phyloP scores from a whole-genome alignment of 176 grass and related monocot genomes.

The Oryza brachyantha region DNA sequence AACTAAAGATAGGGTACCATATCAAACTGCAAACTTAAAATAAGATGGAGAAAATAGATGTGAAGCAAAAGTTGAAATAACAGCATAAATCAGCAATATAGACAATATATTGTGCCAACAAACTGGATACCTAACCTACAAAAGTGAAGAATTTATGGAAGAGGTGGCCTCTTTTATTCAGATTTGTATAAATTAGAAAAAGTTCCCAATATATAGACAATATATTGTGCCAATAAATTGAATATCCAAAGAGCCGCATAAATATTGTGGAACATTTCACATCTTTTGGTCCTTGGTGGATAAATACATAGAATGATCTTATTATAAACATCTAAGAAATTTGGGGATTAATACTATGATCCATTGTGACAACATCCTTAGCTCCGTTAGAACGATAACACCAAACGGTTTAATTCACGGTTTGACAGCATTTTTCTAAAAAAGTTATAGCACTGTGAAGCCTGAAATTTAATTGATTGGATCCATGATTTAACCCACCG shows the following conservation, averaged over 20 bases:
- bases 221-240: neutral
- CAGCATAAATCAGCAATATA: neutral
- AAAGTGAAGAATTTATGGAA: neutral
- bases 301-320: neutral
- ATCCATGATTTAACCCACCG: neutral
- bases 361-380: neutral
- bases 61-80: neutral
- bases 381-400: neutral
- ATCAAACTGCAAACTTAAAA: neutral
- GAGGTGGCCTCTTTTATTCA: neutral
- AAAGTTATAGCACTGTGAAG: too few species aligned
- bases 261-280: neutral
- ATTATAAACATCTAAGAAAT: neutral
- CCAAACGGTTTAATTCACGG: neutral
- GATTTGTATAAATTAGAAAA: neutral
- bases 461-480: neutral
- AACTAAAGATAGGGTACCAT: neutral
- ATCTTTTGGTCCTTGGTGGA: neutral
- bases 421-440: neutral
- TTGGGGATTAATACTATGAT: neutral
- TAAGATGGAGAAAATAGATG: slow-evolving; percentile 4
- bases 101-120: neutral
- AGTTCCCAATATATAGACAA: neutral
- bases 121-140: neutral
- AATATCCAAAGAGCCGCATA: neutral